These are phyloP conservation scores for Phallus indusiatus DNA, from an alignment of 768 basidiomycete species.

Conservation along the genomic window DNA sequence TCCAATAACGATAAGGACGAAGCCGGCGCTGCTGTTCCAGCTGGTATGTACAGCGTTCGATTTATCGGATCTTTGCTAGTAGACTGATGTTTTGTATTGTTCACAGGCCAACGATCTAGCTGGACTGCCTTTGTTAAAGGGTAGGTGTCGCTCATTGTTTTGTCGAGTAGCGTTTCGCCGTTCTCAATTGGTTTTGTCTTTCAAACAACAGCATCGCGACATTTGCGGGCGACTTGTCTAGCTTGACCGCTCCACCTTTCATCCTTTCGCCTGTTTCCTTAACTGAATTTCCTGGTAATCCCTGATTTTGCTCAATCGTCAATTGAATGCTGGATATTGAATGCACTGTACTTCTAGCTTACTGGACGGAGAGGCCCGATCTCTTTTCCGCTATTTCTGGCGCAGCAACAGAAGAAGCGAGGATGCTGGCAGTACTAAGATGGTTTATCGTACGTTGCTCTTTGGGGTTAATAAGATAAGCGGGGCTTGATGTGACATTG, in stretches of 20 bases:
- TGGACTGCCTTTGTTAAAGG: slow-evolving; percentile 91
- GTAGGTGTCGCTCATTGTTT: slow-evolving; percentile 33
- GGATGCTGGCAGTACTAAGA: slow-evolving; percentile 71
- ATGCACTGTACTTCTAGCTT: slow-evolving; percentile 40
- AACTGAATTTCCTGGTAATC: slow-evolving; percentile 82
- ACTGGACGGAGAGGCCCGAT: slow-evolving; percentile 94
- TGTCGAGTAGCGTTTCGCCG: not conserved
- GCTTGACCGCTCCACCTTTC: slow-evolving; percentile 80
- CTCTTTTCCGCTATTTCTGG: slow-evolving; percentile 82
- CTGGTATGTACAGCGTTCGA: not conserved
- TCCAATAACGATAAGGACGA: slow-evolving; percentile 8
- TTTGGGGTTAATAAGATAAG: slow-evolving; percentile 26
- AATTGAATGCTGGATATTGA: not conserved
- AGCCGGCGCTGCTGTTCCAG: slow-evolving; percentile 12
- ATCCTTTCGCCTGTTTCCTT: slow-evolving; percentile 87
- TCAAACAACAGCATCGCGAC: slow-evolving; percentile 57
- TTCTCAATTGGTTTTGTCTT: slow-evolving; percentile 3
- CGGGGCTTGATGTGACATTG: not conserved
- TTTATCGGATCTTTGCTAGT: not conserved
- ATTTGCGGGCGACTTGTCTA: slow-evolving; percentile 81
- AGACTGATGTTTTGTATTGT: slow-evolving; percentile 46
- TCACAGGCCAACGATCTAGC: slow-evolving; percentile 71
- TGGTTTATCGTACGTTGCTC: slow-evolving; percentile 80
- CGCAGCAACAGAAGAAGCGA: slow-evolving; percentile 61
- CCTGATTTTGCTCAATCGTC: not conserved